Evolutionary conservation across 306 rosid genomes (phyloP), one percentile per base, ranked within the genome.

Genomic region (Sicyos edulis): DNA sequence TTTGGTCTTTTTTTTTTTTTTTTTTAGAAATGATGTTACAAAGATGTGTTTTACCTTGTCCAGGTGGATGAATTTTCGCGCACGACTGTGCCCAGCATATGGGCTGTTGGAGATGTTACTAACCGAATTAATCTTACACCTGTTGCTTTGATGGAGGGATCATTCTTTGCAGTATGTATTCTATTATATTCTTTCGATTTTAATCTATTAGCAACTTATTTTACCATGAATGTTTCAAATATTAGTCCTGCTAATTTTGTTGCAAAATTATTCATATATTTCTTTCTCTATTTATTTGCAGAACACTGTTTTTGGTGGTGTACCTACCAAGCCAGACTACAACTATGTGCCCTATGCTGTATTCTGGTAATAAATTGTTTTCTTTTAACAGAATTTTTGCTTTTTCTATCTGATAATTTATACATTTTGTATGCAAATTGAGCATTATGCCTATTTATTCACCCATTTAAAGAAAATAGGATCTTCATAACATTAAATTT

Each of bases 21-120:
- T 49, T 14, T 47, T 19, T 17, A 44, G 53, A 37, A 15, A 17
- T 59, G 68, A 71, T 29, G 45, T 29, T 1, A 6, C 49, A 29
- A 10, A 57, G 29, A 63, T 71, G 68, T 72, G 24, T 71, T 26
- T 26, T 40, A 76, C 51, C 19, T 45, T 67, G 77, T 80, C 34
- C 77, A 93, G 97, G 98, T 90, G 21, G 88, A 93, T 54, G 96
- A 93, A 70, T 81, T 79, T 80, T 93, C 98, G 24, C 78, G 91
- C 57, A 87, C 95, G 47, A 88, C 78, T 71, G 40, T 88, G 51
- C 88, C 96, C 66, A 93, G 87, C 82, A 85, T 93, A 77, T 93
- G 97, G 95, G 98, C 96, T 78, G 89, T 93, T 55, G 98, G 98
- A 71, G 97, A 93, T 83, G 96, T 90, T 75, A 90, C 98, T 75